Evolutionary conservation across 2,329 filamentous ascomycete genomes (phyloP).

Genomic region (Calonectria hongkongensis): DNA sequence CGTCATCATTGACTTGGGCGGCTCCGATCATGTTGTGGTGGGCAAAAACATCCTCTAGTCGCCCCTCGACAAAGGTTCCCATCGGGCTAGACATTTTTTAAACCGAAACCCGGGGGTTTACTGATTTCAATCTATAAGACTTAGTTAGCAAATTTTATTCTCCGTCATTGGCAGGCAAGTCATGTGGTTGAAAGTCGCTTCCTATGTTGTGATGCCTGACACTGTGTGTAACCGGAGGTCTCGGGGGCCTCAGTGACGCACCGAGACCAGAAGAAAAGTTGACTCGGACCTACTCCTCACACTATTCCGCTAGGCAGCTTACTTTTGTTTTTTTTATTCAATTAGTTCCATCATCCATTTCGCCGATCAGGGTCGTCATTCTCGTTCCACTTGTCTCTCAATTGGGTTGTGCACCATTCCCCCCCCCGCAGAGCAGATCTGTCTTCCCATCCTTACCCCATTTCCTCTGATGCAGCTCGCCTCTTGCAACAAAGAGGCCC

Average conservation of each 20-base stretch:
- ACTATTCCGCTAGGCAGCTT: background rate
- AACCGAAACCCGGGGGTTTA: background rate
- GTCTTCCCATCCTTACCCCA: background rate
- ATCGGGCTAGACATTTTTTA: background rate
- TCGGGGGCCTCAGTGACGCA: constrained; percentile 17
- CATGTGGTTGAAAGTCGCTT: background rate
- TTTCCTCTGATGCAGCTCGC: constrained; percentile 26
- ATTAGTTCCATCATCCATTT: constrained; percentile 39
- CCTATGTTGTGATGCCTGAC: background rate
- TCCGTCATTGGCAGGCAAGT: background rate
- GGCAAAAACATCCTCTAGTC: background rate
- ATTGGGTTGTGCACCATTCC: constrained; percentile 38
- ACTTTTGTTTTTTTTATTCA: constrained; percentile 25
- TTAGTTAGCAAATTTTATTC: background rate
- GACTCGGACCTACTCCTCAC: background rate
- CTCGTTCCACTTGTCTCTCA: constrained; percentile 45
- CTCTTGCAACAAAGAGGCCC: constrained; percentile 13
- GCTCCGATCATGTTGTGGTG: background rate
- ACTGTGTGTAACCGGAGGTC: background rate
- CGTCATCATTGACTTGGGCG: constrained; percentile 11
- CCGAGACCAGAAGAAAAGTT: background rate
- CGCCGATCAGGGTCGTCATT: constrained; percentile 47
- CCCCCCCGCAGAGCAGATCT: constrained; percentile 4
- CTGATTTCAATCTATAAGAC: background rate
- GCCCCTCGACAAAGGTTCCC: background rate